Percentiles rank a stretch among this genome's conserved stretches.
Conservation (phyloP, 1,284 basidiomycete species). For the Peniophora sp. region DNA sequence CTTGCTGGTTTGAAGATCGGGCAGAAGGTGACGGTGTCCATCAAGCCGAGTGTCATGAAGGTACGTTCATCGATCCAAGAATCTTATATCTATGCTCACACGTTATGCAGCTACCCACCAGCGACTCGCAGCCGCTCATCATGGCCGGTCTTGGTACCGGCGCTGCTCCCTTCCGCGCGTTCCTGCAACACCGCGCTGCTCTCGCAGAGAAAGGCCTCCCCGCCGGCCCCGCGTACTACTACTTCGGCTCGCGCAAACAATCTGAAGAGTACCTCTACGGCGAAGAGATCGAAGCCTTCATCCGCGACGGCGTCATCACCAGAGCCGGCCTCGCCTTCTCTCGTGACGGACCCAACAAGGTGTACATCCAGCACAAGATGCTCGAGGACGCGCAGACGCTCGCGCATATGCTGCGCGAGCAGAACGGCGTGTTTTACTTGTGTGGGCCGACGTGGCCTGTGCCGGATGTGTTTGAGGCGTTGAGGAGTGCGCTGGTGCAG, state of each 20-base stretch:
- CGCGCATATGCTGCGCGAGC: slow-evolving; percentile 62
- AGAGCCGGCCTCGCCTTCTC: slow-evolving; percentile 95
- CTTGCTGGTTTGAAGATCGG: slow-evolving; percentile 79
- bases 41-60: slow-evolving; percentile 99
- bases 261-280: slow-evolving; percentile 96
- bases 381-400: slow-evolving; percentile 78
- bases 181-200: slow-evolving; percentile 91
- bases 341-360: slow-evolving; percentile 85
- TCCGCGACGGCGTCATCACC: slow-evolving; percentile 79
- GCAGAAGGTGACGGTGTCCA: slow-evolving; percentile 92
- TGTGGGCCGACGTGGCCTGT: slow-evolving; percentile 99
- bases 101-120: slow-evolving; percentile 66
- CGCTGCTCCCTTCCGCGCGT: slow-evolving; percentile 97
- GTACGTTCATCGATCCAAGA: slow-evolving; percentile 30
- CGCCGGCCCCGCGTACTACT: slow-evolving; percentile 92
- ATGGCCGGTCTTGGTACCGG: slow-evolving; percentile 98
- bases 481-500: slow-evolving; percentile 74
- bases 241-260: slow-evolving; percentile 96
- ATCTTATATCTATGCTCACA: not conserved
- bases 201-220: slow-evolving; percentile 71
- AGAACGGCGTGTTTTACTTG: slow-evolving; percentile 86
- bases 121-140: slow-evolving; percentile 86
- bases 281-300: slow-evolving; percentile 81
- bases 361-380: slow-evolving; percentile 99
- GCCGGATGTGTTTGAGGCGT: slow-evolving; percentile 91